These are phyloP conservation scores for Penicillium sp. DNA, from an alignment of 2,329 filamentous ascomycete genomes.

Conservation along the genomic window DNA sequence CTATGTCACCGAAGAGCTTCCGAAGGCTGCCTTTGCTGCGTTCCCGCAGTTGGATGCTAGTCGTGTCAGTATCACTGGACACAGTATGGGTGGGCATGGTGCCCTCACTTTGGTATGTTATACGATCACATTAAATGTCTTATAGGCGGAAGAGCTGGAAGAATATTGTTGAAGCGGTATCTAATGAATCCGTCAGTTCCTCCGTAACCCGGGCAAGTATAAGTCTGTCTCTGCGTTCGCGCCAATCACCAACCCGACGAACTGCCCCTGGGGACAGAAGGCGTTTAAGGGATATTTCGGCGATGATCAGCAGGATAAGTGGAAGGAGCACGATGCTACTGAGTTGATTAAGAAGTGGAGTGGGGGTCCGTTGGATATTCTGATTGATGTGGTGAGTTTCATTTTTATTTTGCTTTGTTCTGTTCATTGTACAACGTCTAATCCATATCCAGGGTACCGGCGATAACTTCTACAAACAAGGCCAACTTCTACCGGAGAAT, in stretches of 20 bases:
- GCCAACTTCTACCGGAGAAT: constrained; percentile 91
- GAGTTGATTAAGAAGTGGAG: constrained; percentile 79
- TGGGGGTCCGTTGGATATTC: constrained; percentile 63
- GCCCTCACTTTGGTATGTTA: constrained; percentile 70
- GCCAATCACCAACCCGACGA: constrained; percentile 80
- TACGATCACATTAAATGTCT: constrained; percentile 58
- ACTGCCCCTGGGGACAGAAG: constrained; percentile 93
- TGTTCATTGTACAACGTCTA: neutral
- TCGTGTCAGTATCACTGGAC: constrained; percentile 81
- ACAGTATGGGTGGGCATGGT: constrained; percentile 97
- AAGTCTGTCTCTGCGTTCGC: constrained; percentile 86
- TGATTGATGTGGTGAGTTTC: constrained; percentile 78
- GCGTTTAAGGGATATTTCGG: constrained; percentile 91
- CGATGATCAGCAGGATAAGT: constrained; percentile 64
- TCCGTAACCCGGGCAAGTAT: constrained; percentile 89
- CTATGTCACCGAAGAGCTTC: constrained; percentile 89
- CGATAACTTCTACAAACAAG: constrained; percentile 95
- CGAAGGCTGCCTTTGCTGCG: constrained; percentile 66
- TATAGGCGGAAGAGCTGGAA: neutral
- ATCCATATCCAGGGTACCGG: constrained; percentile 65
- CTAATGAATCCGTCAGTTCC: constrained; percentile 53
- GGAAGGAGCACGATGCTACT: constrained; percentile 88
- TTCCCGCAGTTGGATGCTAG: constrained; percentile 69
- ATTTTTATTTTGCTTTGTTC: neutral
- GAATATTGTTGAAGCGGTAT: neutral